Percentiles rank a stretch among this genome's conserved stretches.
phyloP scores from a whole-genome alignment of 2,329 filamentous ascomycete species.

The Akanthomyces dipterigenus region DNA sequence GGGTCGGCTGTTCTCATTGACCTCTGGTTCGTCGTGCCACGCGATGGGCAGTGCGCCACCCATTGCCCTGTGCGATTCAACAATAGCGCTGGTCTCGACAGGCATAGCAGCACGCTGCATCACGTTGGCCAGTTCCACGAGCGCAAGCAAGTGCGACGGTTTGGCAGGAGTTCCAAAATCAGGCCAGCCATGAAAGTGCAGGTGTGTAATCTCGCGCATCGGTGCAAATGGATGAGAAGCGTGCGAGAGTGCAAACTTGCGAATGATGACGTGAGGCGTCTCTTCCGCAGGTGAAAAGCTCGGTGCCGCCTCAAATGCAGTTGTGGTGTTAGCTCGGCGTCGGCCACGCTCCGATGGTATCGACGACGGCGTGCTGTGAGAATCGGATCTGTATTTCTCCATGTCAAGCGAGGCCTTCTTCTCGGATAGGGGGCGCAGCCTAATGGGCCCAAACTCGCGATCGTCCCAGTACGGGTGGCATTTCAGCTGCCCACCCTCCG shows the following conservation, averaged over 20 bases:
- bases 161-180: constrained; percentile 92
- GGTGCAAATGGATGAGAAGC: constrained; percentile 71
- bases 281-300: constrained; percentile 37
- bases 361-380: constrained; percentile 22
- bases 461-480: constrained; percentile 90
- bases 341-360: constrained; percentile 34
- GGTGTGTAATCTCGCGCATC: constrained; percentile 85
- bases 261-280: constrained; percentile 69
- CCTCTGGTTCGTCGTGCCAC: constrained; percentile 55
- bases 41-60: constrained; percentile 29
- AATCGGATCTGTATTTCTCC: constrained; percentile 40
- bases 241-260: constrained; percentile 81
- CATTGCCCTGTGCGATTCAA: constrained; percentile 22
- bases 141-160: constrained; percentile 73
- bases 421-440: constrained; percentile 71
- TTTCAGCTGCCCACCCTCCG: constrained; percentile 88
- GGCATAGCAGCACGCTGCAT: constrained; percentile 56
- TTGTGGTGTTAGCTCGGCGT: constrained; percentile 49
- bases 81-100: constrained; percentile 35
- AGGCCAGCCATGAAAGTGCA: constrained; percentile 95
- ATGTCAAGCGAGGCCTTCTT: constrained; percentile 74
- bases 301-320: constrained; percentile 32
- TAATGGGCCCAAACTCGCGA: constrained; percentile 69
- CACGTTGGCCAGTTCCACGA: constrained; percentile 82
- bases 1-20: constrained; percentile 50